Evolutionary conservation across 192 early-diverging fungal species (phyloP), one percentile per base, ranked within the genome.

Genomic region (Spizellomyces punctatus): DNA sequence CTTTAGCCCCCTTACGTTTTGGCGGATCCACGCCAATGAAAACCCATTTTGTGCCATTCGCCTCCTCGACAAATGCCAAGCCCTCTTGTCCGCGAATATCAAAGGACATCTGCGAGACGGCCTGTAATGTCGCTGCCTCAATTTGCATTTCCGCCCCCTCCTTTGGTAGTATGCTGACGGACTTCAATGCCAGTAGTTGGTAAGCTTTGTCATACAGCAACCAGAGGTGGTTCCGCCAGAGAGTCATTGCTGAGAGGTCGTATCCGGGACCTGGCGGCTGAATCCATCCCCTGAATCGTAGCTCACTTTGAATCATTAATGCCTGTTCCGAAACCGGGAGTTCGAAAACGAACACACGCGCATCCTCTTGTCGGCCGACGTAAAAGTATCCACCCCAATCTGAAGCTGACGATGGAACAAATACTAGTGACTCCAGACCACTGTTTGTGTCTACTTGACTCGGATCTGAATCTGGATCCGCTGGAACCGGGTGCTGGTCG

Each of bases 21-120:
- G 75, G 75, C 48, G 76, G 69, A 54, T 77, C 76, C 4, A 77
- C 63, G 8, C 52, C 76, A 6, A 77, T 45, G 62, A 77, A 67
- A 1, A 73, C 76, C 6, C 21, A 77, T 44, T 71, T 42, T n/a
- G 41, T 10, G n/a, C 74, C 74, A 27, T 58, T 46, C 5, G 47
- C 19, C 36, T 61, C 64, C 50, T 77, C 55, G 45, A 58, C 65
- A 61, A 77, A 77, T 1, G 58, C 47, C 7, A 77, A 48, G 16
- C 64, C 76, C 55, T 77, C 76, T 52, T 68, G 66, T 9, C 76
- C 76, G 5, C 36, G 17, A 9, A 61, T 16, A 14, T 61, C 17
- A 41, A 61, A 19, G 14, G 59, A 27, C 17, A 16, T 5, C 14
- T 27, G 14, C 9, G 14, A 10, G 27, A 21, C 46, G 5, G 27